These are phyloP conservation scores for Quercus gilva DNA, from an alignment of 306 rosid species.

Conservation along the genomic window DNA sequence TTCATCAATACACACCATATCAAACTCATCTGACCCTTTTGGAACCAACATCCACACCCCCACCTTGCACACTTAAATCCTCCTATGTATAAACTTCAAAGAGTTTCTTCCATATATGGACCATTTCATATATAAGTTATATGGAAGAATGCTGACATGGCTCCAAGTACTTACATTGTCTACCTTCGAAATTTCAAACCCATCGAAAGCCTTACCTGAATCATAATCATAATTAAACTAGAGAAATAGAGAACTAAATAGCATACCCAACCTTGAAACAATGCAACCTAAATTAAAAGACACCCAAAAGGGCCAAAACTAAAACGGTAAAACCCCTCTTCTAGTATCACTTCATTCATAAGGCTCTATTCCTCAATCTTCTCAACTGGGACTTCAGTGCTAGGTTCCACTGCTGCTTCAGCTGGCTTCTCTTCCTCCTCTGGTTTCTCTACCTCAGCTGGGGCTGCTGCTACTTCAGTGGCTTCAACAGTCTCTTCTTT, in stretches of 20 bases:
- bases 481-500: constrained; percentile 11
- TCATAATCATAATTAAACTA: constrained; percentile 9
- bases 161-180: constrained; percentile 32
- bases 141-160: constrained; percentile 28
- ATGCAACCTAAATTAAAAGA: constrained; percentile 28
- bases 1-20: constrained; percentile 36
- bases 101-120: constrained; percentile 3
- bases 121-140: constrained; percentile 14
- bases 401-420: constrained; percentile 34
- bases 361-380: constrained; percentile 48
- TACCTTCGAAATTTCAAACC: constrained; percentile 28
- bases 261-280: constrained; percentile 33
- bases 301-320: constrained; percentile 9
- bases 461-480: constrained; percentile 21
- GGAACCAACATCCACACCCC: constrained; percentile 24
- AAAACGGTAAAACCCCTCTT: not conserved
- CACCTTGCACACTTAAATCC: not conserved
- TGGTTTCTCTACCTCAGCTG: constrained; percentile 32
- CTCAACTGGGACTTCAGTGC: constrained; percentile 38
- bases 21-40: constrained; percentile 34
- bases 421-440: constrained; percentile 37
- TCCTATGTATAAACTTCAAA: not conserved
- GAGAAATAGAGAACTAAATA: constrained; percentile 23
- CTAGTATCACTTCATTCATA: not conserved
- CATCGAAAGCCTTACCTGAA: constrained; percentile 23